Conservation (phyloP, 352 stramenopile species). For the Phytophthora cactorum region DNA sequence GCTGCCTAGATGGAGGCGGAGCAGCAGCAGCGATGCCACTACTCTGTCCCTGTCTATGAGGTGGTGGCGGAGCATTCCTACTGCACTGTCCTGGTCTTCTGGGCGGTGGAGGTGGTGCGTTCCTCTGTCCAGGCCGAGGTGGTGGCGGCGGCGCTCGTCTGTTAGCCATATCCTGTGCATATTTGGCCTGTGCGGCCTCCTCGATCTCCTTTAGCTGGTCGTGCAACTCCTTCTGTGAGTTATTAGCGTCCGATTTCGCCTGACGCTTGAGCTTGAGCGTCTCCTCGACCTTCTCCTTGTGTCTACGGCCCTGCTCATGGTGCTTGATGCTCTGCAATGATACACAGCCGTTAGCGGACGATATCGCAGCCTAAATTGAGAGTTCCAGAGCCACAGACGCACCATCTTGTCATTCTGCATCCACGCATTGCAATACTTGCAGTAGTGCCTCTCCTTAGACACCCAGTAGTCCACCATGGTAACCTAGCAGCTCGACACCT, state of each 20-base stretch:
- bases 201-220: constrained; percentile 81
- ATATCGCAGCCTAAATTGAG: background rate
- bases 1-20: background rate
- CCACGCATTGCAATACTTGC: constrained; percentile 91
- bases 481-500: background rate
- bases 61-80: constrained; percentile 2
- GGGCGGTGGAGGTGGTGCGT: constrained; percentile 15
- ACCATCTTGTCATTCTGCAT: constrained; percentile 82
- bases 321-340: constrained; percentile 73
- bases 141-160: constrained; percentile 38
- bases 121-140: constrained; percentile 30
- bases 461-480: constrained; percentile 75
- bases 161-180: constrained; percentile 59
- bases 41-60: constrained; percentile 6
- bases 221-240: constrained; percentile 62
- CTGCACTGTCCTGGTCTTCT: constrained; percentile 15
- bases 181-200: constrained; percentile 60
- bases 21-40: background rate
- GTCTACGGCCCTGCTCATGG: constrained; percentile 77
- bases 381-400: constrained; percentile 4
- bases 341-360: background rate
- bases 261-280: constrained; percentile 78
- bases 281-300: constrained; percentile 81
- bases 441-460: constrained; percentile 78
- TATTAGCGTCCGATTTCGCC: constrained; percentile 62